A percentile compares a stretch with the other conserved stretches of the same genome.
phyloP scores from a whole-genome alignment of 768 basidiomycete species.

The Zangia roseola region DNA sequence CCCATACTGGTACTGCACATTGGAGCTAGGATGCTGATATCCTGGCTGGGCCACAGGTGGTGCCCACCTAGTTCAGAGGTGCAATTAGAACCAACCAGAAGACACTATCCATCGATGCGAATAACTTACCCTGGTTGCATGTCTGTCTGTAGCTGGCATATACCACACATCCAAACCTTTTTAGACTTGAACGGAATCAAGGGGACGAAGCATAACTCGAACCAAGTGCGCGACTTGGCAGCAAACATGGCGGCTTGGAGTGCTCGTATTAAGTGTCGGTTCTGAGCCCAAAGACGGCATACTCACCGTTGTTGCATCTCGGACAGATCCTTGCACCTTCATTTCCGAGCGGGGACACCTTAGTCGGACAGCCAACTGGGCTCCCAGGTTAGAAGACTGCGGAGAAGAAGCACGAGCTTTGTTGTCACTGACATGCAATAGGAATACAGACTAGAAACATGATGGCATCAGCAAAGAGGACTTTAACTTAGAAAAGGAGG shows the following conservation, averaged over 20 bases:
- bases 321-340: constrained; percentile 61
- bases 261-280: background rate
- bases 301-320: constrained; percentile 66
- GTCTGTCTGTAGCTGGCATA: constrained; percentile 64
- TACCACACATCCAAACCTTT: constrained; percentile 68
- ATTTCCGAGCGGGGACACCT: constrained; percentile 53
- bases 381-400: constrained; percentile 8
- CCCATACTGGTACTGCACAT: constrained; percentile 11
- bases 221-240: constrained; percentile 69
- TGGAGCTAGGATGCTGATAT: constrained; percentile 36
- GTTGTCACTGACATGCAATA: constrained; percentile 42
- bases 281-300: background rate
- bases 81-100: background rate
- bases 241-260: constrained; percentile 53
- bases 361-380: constrained; percentile 66
- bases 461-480: background rate
- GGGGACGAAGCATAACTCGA: constrained; percentile 74
- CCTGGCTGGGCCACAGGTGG: constrained; percentile 35
- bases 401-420: background rate
- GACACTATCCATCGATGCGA: no score
- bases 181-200: constrained; percentile 62
- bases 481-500: no score
- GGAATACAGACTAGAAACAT: constrained; percentile 48
- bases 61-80: constrained; percentile 29
- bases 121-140: constrained; percentile 48